Base-by-base conservation (phyloP, 768 basidiomycete genomes). In the Pleurotus citrinopileatus region DNA sequence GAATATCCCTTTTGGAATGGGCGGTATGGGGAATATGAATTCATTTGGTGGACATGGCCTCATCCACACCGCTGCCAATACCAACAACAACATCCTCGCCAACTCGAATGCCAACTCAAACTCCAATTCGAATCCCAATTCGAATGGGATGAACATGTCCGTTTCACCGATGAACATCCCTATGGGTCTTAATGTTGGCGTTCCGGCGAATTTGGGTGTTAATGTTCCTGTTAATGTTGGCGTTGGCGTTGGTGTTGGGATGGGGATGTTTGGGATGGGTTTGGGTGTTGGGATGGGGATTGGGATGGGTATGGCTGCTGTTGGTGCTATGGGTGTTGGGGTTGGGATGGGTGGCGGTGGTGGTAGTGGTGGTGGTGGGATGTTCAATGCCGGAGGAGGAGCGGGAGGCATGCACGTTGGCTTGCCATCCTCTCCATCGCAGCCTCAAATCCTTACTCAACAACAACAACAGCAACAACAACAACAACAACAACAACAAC, bases 221-320 rank as follows among this genome's bases (percentile, higher is more conserved):
- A 12, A 17, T 22, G 34, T 36, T 9, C 48, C 48, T 25, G 28
- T 51, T n/a, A 37, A 37, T 23, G 20, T 51, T 28, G 48, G 48
- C n/a, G 17, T 47, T 22, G 45, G 45, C 15, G 28, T 51, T n/a
- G 48, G 48, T 4, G 28, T 47, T 23, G 45, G 45, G 3, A 51
- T 51, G 48, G 48, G 48, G 12, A 51, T 51, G 48, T 51, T 51
- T 25, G 48, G 48, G 6, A 25, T 51, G 32, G 48, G 48, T 7
- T 51, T 51, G 48, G 48, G 48, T 15, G 34, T 51, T 5, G 48
- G 48, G 15, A 37, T 51, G 28, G 48, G 48, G 15, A 51, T 51
- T 25, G 48, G 48, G 48, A 51, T 51, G 48, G 48, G 28, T 36
- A 32, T 51, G 20, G 48, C 28, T 22, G 48, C 34, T 17, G 38